Evolutionary conservation across 768 basidiomycete species (phyloP).

Genomic region (Mrakia hoshinonis): DNA sequence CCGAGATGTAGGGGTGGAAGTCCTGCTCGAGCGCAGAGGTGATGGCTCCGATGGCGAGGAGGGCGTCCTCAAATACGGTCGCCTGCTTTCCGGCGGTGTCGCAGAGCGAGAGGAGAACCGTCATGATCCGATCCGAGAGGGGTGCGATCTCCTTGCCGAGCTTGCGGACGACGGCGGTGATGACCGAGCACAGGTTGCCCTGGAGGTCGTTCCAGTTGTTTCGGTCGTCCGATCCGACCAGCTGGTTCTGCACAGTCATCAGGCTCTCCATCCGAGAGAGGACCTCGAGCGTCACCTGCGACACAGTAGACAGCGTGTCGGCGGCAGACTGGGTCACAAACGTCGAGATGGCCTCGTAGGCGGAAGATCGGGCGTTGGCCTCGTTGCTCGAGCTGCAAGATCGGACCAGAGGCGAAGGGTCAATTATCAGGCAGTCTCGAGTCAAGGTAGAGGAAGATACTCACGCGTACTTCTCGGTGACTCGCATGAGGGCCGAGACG

Average conservation of each 20-base stretch:
- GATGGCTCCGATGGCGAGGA: constrained; percentile 83
- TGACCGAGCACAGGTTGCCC: constrained; percentile 83
- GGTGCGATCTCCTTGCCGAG: constrained; percentile 73
- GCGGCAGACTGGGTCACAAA: constrained; percentile 70
- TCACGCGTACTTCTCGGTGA: constrained; percentile 58
- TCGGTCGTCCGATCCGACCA: constrained; percentile 87
- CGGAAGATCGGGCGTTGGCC: constrained; percentile 83
- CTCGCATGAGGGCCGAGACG: constrained; percentile 67
- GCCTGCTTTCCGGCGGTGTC: constrained; percentile 82
- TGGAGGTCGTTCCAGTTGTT: constrained; percentile 99
- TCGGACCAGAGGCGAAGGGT: neutral
- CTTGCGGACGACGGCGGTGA: constrained; percentile 78
- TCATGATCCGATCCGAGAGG: constrained; percentile 91
- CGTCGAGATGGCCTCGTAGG: constrained; percentile 88
- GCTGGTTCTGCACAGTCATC: constrained; percentile 80
- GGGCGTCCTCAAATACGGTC: constrained; percentile 90
- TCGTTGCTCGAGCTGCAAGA: constrained; percentile 62
- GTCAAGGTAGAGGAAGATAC: constrained; percentile 41
- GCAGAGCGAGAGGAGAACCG: constrained; percentile 72
- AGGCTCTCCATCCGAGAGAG: constrained; percentile 86
- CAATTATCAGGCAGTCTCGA: neutral
- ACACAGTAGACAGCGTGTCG: constrained; percentile 71
- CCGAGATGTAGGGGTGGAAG: constrained; percentile 73
- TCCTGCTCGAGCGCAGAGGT: constrained; percentile 68
- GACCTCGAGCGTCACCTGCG: constrained; percentile 69